phyloP scores from a whole-genome alignment of 495 filamentous ascomycete genomes.

The Viridothelium virens region DNA sequence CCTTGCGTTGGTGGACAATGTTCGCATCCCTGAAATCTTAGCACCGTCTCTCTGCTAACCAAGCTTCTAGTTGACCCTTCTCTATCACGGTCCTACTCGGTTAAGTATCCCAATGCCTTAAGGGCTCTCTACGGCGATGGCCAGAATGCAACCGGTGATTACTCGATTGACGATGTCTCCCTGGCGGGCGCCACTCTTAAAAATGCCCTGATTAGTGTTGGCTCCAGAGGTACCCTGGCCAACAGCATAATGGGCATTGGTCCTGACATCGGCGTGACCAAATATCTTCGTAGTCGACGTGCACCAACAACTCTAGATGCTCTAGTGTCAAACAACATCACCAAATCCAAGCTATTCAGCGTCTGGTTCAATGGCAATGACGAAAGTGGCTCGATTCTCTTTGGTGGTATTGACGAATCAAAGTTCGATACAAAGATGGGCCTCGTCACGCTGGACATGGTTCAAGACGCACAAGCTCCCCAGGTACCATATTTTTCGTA shows the following conservation, averaged over 20 bases:
- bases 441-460: constrained; percentile 19
- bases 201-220: constrained; percentile 24
- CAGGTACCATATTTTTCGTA: constrained; percentile 21
- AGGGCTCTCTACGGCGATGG: constrained; percentile 22
- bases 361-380: constrained; percentile 21
- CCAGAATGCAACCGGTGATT: constrained; percentile 16
- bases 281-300: background rate
- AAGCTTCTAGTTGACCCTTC: background rate
- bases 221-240: constrained; percentile 16
- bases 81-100: background rate
- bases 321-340: constrained; percentile 10
- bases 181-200: constrained; percentile 15
- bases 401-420: constrained; percentile 23
- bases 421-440: constrained; percentile 18
- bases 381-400: constrained; percentile 20
- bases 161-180: constrained; percentile 16
- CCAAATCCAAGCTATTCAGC: constrained; percentile 19
- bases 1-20: background rate
- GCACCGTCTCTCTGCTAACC: background rate
- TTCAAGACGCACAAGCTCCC: constrained; percentile 16
- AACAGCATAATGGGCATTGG: constrained; percentile 11
- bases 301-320: background rate
- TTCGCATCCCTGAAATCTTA: background rate
- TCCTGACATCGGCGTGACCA: background rate
- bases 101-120: constrained; percentile 11